Conservation (phyloP, 805 yeast genomes). For the Sungouiozyma ichnusensis region DNA sequence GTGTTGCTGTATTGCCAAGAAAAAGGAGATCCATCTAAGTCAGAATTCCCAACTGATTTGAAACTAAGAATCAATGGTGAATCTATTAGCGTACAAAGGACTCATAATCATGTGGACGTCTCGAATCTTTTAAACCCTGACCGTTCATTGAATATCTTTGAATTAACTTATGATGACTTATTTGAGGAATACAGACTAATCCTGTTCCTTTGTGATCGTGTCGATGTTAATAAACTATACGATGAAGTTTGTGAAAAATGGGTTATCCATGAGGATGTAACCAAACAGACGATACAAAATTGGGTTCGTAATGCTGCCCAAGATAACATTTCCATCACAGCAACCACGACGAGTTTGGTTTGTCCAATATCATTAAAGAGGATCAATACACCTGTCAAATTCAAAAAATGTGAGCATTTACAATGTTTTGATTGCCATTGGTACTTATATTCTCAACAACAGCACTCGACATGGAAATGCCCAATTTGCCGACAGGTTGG, state of each 20-base stretch:
- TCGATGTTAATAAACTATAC: not conserved
- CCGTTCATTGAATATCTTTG: not conserved
- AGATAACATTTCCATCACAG: slow-evolving; percentile 60
- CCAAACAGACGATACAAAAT: slow-evolving; percentile 21
- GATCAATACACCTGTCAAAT: slow-evolving; percentile 62
- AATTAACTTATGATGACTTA: not conserved
- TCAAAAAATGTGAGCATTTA: slow-evolving; percentile 66
- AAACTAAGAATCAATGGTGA: not conserved
- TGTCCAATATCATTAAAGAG: slow-evolving; percentile 72
- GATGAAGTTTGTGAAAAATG: not conserved
- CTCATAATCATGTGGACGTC: not conserved
- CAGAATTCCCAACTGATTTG: not conserved
- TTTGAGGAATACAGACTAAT: not conserved
- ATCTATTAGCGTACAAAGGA: not conserved
- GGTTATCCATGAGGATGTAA: not conserved
- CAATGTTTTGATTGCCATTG: slow-evolving; percentile 82
- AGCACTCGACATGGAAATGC: slow-evolving; percentile 78
- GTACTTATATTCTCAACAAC: slow-evolving; percentile 63
- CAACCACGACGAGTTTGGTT: slow-evolving; percentile 53
- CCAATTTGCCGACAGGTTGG: slow-evolving; percentile 62
- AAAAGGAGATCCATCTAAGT: not conserved
- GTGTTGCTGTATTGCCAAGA: not conserved
- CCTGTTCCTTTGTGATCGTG: not conserved
- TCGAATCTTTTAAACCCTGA: not conserved
- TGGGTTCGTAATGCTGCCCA: slow-evolving; percentile 35